phyloP scores from a whole-genome alignment of 306 rosid species.

The Prunus mira region DNA sequence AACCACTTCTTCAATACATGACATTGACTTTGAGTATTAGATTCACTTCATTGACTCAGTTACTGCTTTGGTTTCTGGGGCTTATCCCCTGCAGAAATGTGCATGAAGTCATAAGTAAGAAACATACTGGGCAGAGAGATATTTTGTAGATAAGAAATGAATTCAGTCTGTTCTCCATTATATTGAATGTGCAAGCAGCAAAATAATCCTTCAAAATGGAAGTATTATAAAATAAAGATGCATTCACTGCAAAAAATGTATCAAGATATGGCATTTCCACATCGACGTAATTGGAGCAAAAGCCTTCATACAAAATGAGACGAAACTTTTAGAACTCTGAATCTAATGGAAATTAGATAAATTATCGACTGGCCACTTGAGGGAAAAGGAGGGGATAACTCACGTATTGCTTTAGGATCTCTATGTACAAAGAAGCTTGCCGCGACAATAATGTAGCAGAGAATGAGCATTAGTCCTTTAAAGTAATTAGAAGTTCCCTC shows the following conservation, averaged over 20 bases:
- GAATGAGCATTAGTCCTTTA: conserved; percentile 80
- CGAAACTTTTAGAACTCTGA: not conserved
- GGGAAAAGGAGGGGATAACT: conserved; percentile 10
- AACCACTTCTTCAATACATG: not conserved
- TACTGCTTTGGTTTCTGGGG: conserved; percentile 15
- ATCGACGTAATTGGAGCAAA: not conserved
- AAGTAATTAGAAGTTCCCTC: conserved; percentile 89
- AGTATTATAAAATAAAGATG: not conserved
- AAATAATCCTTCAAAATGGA: not conserved
- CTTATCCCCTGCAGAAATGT: conserved; percentile 32
- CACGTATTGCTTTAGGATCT: conserved; percentile 48
- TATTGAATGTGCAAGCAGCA: not conserved
- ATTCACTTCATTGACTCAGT: not conserved
- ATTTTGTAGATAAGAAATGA: not conserved
- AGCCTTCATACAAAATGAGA: not conserved
- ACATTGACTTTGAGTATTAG: not conserved
- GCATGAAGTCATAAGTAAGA: not conserved
- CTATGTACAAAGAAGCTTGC: conserved; percentile 84
- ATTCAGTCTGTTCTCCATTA: not conserved
- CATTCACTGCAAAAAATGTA: not conserved
- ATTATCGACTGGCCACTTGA: not conserved
- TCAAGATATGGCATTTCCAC: not conserved
- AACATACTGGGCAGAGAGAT: not conserved
- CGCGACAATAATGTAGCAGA: conserved; percentile 78
- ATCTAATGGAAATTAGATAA: not conserved